Base-by-base conservation (phyloP, 768 basidiomycete species). In the Serendipita sp. region DNA sequence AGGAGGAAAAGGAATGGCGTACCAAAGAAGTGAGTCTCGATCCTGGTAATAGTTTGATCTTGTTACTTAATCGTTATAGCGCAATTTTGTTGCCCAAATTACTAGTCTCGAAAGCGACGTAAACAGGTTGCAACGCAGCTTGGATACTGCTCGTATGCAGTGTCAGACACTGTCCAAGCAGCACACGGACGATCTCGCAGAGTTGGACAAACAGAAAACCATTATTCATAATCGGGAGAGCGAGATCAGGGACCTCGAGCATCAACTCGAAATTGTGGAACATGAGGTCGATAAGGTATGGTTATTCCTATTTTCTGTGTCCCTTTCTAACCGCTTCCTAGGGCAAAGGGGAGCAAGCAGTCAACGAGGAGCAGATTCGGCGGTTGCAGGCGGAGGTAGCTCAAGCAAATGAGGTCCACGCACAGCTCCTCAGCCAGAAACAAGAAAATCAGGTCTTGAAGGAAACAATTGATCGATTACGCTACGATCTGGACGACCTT, bases 381-480 rank as follows among this genome's bases (percentile, higher is more conserved):
- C 72, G 77, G 4, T 80, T 95, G n/a, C 87, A 92, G 68, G 67
- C 74, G 5, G 91, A 95, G 63, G 78, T 97, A 2, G 71, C 71
- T 2, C 69, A 80, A 26, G 88, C 90, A 3, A 82, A 85, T 60
- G 79, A 83, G 67, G 84, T 86, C 0, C 84, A 89, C 61, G 79
- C 76, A 0, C 80, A 83, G 64, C 79, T 96, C 41, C 90, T 94
- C 64, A 85, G 88, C 67, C 94, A 97, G 76, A 96, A 96, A 75
- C 89, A 91, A 68, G 90, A 94, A 77, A 97, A 96, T 69, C 70
- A 95, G 66, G 74, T 90, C 69, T 77, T 97, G 64, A 95, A 95
- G 70, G 94, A 97, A 77, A 96, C 93, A 1, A 97, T 97, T 67
- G 93, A 96, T 70, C 81, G 92, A 51, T 85, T 96, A 81, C 79